Base-by-base conservation (phyloP, 2,329 filamentous ascomycete species). In the Geosmithia flava region DNA sequence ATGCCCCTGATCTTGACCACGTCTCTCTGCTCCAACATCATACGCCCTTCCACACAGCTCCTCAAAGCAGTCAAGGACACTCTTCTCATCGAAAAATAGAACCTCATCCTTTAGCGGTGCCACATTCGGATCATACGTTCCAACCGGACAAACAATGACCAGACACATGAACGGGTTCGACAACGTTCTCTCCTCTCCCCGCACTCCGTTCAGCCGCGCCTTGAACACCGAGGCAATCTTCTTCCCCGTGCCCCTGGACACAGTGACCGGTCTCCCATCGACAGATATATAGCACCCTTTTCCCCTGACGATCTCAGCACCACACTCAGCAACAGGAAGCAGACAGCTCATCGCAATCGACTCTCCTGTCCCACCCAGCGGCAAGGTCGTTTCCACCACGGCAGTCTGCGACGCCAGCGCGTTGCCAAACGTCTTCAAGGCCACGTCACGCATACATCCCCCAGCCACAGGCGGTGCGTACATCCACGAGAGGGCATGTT, bases 91-190 rank as follows among this genome's bases (percentile, higher is more conserved):
- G 4, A 67, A 68, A 56, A 90, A 88, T 1, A 87, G 56, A 2
- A 90, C 72, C 55, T 87, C 78, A 49, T 87, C 79, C 58, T 90
- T 90, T 3, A 78, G 69, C 3, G 84, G 77, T 51, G 87, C 80
- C 6, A 89, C 63, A 53, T 89, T 90, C 1, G 74, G 69, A 62
- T 90, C 85, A 55, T 90, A 90, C 50, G 70, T 80, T 27, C 72
- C 71, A 1, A 66, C 58, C 0, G 78, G 73, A 56, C 83, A 89
- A 15, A 59, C 60, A 29, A 90, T 78, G 49, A 80, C 75, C 39
- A 90, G 62, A 41, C 71, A 71, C 41, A 88, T 62, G 57, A 89
- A 88, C 0, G 74, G 72, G 53, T 10, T 53, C 46, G 44, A 53
- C 56, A 23, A 60, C 55, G 7, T 54, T n/a, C 64, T 54, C 1